Evolutionary conservation across 805 yeast species (phyloP), one percentile per base, ranked within the genome.

Genomic region (Myxozyma udenii): DNA sequence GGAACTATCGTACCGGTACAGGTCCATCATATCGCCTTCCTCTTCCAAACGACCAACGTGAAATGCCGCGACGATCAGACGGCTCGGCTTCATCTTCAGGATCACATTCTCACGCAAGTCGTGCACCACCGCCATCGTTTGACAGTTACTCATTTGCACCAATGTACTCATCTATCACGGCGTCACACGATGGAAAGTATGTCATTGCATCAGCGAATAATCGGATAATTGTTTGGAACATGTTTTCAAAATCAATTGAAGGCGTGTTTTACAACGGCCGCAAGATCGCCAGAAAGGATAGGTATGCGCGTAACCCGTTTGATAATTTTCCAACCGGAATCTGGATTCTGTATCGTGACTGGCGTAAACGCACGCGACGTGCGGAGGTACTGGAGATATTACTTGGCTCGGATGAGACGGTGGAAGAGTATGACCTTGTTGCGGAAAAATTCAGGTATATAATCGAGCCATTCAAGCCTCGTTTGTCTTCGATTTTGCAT

Each of bases 191-290:
- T 21, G 55, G 55, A 5, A 51, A 49, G 37, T 49, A 41, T 23
- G 2, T 51, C 4, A 32, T 25, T 37, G 55, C 56, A 3, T n/a
- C 43, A 2, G 44, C 48, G 12, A 50, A 24, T 24, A 51, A 48
- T 30, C 35, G 53, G 22, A 40, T 46, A 18, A 26, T 26, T 5
- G 51, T 50, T 25, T 50, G 55, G 55, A 36, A 51, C 23, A 51
- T 51, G 55, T 25, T 30, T 28, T 9, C 43, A n/a, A 51, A 49
- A 36, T 22, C 22, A 16, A 12, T 51, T 6, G 38, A 50, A 9
- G 55, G 55, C 5, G 48, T 51, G 12, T 51, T 25, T 32, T 12
- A 25, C 40, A 51, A 51, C 23, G 54, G 54, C 35, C 48, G 55
- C 5, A 51, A 49, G 21, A 39, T 50, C 18, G 25, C 32, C 9